Base-by-base conservation (phyloP, 2,329 filamentous ascomycete genomes). In the Eutypella sp. region DNA sequence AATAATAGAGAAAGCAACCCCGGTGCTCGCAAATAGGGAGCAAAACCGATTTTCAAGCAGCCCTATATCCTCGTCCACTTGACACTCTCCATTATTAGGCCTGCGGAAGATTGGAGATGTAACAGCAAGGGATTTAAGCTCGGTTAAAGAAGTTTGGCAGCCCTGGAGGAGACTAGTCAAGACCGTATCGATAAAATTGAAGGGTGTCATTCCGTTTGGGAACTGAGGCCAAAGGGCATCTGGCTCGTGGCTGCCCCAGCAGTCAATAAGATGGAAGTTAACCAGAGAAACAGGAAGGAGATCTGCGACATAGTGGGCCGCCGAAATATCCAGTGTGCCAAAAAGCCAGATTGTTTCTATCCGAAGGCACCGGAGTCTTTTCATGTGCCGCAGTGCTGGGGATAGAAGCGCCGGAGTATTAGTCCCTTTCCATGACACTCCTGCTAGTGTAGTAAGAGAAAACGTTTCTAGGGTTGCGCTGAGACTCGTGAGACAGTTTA, bases 1-100 rank as follows among this genome's bases (percentile, higher is more conserved):
- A 46, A 46, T 46, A 42, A 46, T 46, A 46, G 44, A 46, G 44
- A 46, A 46, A 46, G 44, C 44, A 46, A 46, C 44, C 44, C 44
- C 44, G 44, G 44, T 46, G 44, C 44, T 46, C 24, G 44, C 44
- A 46, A 46, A 46, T 46, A 46, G 44, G 39, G 44, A 41, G 44
- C 44, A 46, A 46, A 46, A 33, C 44, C 44, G 44, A 41, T 46
- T 46, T 46, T 46, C 38, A 46, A 46, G 44, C 44, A 46, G 44
- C 38, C 44, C n/a, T 46, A 46, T 46, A 42, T 46, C 44, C 38
- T 46, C 44, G 38, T 46, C 44, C 44, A 46, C 38, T 46, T 46
- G 44, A 46, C 39, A 46, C 44, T 46, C 44, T 46, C 38, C 44
- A 46, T 46, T 46, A 46, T 46, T 42, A 46, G 44, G 44, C 44